Base-by-base conservation (phyloP, 805 yeast species). In the Kodamaea jinghongensis region DNA sequence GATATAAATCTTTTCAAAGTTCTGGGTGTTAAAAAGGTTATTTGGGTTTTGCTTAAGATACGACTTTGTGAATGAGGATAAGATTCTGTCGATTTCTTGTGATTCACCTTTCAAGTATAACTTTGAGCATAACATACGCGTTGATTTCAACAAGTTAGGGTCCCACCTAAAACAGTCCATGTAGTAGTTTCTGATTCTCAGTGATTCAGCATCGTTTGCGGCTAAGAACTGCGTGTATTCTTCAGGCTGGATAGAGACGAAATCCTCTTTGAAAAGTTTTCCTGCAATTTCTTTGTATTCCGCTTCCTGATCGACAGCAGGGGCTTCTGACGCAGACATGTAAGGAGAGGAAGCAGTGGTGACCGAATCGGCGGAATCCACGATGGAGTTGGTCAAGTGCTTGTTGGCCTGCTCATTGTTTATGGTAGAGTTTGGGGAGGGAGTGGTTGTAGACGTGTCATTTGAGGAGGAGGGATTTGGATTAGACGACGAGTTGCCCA, bases 51-150 rank as follows among this genome's bases (percentile, higher is more conserved):
- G 74, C 20, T 56, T 56, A 15, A 69, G 63, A 81, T 90, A 87
- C 38, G 81, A 74, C 38, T 68, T 67, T 13, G 93, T 76, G 53
- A 86, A 81, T 3, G 81, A 71, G 31, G 83, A 81, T 41, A 88
- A 63, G 22, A 87, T 74, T 35, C 86, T 72, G 59, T 86, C 93
- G 38, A 87, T 79, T 51, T 83, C 84, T 51, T 84, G 90, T 2
- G 93, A 79, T 61, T 88, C 96, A 5, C 91, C 96, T 52, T 79
- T 78, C 51, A 88, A 71, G 60, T 82, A 83, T n/a, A 87, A 55
- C 47, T 71, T 76, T 28, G 74, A 71, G 48, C 95, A 86, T 23
- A 87, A 63, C 32, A 60, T 58, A 23, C 88, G 65, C 12, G 88
- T 69, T 1, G 88, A 68, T 2, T 60, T 58, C 30, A 86, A 62